Percentiles rank a stretch among this genome's conserved stretches.
Evolutionary conservation across 1,139 yeast species (phyloP).

Genomic region (Geotrichum histeridarum): DNA sequence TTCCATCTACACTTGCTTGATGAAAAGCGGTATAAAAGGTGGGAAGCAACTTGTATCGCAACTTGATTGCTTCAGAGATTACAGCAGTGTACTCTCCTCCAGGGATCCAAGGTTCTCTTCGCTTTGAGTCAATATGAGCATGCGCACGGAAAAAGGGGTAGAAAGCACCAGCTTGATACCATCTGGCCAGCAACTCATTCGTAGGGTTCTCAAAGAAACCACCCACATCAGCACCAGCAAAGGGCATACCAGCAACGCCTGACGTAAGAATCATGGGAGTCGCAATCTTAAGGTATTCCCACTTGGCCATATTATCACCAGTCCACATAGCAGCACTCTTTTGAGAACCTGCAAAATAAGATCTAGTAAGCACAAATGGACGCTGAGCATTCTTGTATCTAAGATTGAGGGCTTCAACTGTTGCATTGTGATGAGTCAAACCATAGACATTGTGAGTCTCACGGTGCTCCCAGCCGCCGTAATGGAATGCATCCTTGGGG

Average conservation of each 20-base stretch:
- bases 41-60: conserved; percentile 75
- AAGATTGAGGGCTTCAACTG: conserved; percentile 57
- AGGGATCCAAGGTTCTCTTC: conserved; percentile 89
- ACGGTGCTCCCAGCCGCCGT: conserved; percentile 82
- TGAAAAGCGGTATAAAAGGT: conserved; percentile 76
- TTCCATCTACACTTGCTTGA: conserved; percentile 54
- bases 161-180: conserved; percentile 96
- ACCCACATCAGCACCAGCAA: conserved; percentile 94
- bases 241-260: conserved; percentile 83
- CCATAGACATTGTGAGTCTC: conserved; percentile 87
- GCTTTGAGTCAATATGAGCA: conserved; percentile 87
- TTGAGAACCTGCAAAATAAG: conserved; percentile 89
- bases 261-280: conserved; percentile 83
- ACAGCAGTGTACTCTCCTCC: conserved; percentile 68
- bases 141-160: conserved; percentile 96
- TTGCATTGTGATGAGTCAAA: conserved; percentile 69
- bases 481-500: conserved; percentile 74
- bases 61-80: conserved; percentile 63
- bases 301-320: conserved; percentile 89
- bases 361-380: conserved; percentile 85
- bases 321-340: conserved; percentile 94
- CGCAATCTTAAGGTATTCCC: conserved; percentile 79
- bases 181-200: conserved; percentile 71
- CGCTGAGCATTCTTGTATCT: conserved; percentile 54
- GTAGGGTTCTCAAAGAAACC: conserved; percentile 92